These are phyloP conservation scores for Rhodotorula sp. DNA, from an alignment of 1,284 basidiomycete species.

Conservation along the genomic window DNA sequence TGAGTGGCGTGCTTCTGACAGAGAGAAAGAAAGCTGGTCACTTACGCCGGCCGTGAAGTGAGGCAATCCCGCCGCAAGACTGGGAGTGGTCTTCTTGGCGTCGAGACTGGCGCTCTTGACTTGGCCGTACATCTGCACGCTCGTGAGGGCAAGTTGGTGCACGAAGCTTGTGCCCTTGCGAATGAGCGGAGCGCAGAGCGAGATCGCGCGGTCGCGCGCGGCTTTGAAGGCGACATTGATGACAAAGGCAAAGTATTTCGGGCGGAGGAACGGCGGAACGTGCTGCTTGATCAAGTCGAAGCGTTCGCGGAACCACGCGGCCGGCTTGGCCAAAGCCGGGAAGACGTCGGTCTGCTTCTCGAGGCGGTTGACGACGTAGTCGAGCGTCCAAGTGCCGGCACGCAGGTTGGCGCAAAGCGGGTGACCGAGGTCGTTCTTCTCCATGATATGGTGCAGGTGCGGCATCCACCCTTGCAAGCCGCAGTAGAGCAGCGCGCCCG, in stretches of 20 bases:
- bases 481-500: constrained; percentile 77
- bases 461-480: constrained; percentile 96
- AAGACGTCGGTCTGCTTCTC: constrained; percentile 66
- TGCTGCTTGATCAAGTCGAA: constrained; percentile 72
- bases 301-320: constrained; percentile 77
- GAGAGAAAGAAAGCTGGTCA: neutral
- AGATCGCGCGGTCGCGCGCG: constrained; percentile 71
- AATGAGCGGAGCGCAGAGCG: constrained; percentile 83
- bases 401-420: constrained; percentile 81
- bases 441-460: constrained; percentile 74
- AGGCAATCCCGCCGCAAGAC: constrained; percentile 87
- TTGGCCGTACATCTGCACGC: constrained; percentile 87
- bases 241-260: constrained; percentile 89
- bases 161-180: constrained; percentile 81
- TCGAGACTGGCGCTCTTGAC: constrained; percentile 84
- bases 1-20: neutral
- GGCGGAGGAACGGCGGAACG: constrained; percentile 80
- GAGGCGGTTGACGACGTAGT: constrained; percentile 74
- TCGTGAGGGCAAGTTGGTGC: constrained; percentile 77
- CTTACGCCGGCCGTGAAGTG: constrained; percentile 72
- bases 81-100: constrained; percentile 63
- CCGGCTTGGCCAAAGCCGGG: constrained; percentile 68
- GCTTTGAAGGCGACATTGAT: constrained; percentile 88
- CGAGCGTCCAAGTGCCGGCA: constrained; percentile 82
- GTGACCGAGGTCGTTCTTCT: constrained; percentile 86